These are phyloP conservation scores for Stenogyne calaminthoides DNA, from an alignment of 305 asterid genomes.

Conservation along the genomic window DNA sequence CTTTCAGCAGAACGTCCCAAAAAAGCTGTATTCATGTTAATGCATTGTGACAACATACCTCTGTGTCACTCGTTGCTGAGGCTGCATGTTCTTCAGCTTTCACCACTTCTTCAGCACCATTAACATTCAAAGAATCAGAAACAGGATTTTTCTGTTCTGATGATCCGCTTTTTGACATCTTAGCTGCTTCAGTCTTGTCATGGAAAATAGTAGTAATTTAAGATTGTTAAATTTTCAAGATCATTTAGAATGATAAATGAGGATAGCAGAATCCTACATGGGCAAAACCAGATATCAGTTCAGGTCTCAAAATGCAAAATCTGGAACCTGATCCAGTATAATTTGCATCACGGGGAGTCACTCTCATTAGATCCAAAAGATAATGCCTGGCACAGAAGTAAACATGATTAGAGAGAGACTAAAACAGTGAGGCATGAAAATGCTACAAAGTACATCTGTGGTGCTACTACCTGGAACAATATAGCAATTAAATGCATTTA, in stretches of 20 bases:
- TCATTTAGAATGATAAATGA: conserved; percentile 14
- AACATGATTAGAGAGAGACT: not conserved
- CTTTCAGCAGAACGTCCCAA: not conserved
- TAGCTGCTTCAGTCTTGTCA: conserved; percentile 63
- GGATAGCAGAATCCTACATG: conserved; percentile 50
- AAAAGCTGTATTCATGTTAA: conserved; percentile 16
- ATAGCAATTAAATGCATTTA: not conserved
- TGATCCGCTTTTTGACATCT: conserved; percentile 47
- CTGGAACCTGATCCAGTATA: conserved; percentile 73
- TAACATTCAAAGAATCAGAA: conserved; percentile 46
- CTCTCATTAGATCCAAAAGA: conserved; percentile 94
- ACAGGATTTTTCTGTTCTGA: conserved; percentile 41
- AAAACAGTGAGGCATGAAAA: not conserved
- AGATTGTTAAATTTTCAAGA: conserved; percentile 13
- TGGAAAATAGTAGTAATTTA: conserved; percentile 13
- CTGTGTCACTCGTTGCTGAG: conserved; percentile 36
- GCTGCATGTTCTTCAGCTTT: conserved; percentile 35
- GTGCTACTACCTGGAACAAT: conserved; percentile 4
- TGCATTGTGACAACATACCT: conserved; percentile 36
- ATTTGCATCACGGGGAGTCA: conserved; percentile 96
- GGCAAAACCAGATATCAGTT: conserved; percentile 69
- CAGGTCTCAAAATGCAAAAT: conserved; percentile 91
- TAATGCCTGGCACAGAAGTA: conserved; percentile 61
- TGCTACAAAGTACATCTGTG: not conserved
- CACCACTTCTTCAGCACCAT: conserved; percentile 41